Conservation (phyloP, 1,139 yeast genomes). For the Yamadazyma friedrichii region DNA sequence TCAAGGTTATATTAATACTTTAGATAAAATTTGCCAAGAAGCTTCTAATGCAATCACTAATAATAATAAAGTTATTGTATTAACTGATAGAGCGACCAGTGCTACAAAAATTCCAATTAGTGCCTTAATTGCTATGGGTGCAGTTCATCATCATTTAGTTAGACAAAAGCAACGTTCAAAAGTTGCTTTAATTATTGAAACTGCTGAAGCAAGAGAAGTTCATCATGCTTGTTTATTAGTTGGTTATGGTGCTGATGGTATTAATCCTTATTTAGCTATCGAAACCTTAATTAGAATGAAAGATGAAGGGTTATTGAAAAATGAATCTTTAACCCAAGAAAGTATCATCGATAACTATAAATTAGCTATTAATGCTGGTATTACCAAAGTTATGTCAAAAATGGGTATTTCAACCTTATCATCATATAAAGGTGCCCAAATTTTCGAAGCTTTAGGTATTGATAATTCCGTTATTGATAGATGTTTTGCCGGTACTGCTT, state of each 20-base stretch:
- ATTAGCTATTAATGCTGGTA: slow-evolving; percentile 83
- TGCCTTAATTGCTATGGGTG: slow-evolving; percentile 93
- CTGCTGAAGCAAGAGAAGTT: slow-evolving; percentile 97
- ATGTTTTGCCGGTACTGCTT: slow-evolving; percentile 96
- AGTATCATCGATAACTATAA: slow-evolving; percentile 74
- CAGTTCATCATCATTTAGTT: slow-evolving; percentile 95
- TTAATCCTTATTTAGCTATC: slow-evolving; percentile 90
- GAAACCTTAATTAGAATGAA: slow-evolving; percentile 87
- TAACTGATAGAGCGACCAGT: slow-evolving; percentile 68
- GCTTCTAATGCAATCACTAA: slow-evolving; percentile 85
- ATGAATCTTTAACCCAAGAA: slow-evolving; percentile 53
- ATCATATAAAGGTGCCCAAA: slow-evolving; percentile 97
- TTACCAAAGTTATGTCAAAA: slow-evolving; percentile 95
- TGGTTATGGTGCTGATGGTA: slow-evolving; percentile 97
- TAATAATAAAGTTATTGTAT: slow-evolving; percentile 68
- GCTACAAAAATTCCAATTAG: slow-evolving; percentile 74
- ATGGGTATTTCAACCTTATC: slow-evolving; percentile 99
- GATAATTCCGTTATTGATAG: slow-evolving; percentile 94
- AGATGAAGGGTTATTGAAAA: slow-evolving; percentile 71
- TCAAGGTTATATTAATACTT: slow-evolving; percentile 78
- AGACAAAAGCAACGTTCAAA: slow-evolving; percentile 95
- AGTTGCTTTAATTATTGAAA: slow-evolving; percentile 86
- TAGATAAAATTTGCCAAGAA: slow-evolving; percentile 83
- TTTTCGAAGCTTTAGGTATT: slow-evolving; percentile 93
- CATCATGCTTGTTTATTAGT: slow-evolving; percentile 93